Base-by-base conservation (phyloP, 352 stramenopile species). In the Phytophthora ramorum region DNA sequence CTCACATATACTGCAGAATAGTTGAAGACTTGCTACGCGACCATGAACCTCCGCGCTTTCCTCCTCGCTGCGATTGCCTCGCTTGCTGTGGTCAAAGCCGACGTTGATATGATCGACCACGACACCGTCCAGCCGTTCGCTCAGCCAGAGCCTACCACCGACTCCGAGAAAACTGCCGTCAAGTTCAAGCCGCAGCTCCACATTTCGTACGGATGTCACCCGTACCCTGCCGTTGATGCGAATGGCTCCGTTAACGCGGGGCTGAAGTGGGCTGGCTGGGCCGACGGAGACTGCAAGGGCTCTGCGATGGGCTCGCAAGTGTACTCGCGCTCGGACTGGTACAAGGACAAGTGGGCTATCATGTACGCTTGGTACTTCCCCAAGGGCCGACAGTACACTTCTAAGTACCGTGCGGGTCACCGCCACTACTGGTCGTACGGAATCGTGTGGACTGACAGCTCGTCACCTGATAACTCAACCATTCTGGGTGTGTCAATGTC, bases 281-380 rank as follows among this genome's bases (percentile, higher is more conserved):
- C 52, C 8, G 64, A 66, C 28, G 69, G 53, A 10, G 43, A 64
- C 2, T 75, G 67, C 62, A 68, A 58, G 34, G 56, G 52, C 6
- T 59, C 68, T 43, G 22, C 4, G 4, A 41, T 58, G 38, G 68
- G 68, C 9, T 66, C 68, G 1, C 56, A 76, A 34, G 52, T 76
- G 20, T 76, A 76, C 56, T 64, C 61, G 5, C 66, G 66, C 4
- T 58, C 66, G 2, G 38, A 30, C 7, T 58, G 32, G 44, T 75
- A 64, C 63, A 58, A 72, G 20, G 68, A 51, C 32, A 60, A 62
- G 3, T 76, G 56, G 55, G 73, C 60, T 17, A 63, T 68, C 48
- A 60, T 66, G 58, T 66, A 66, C 28, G 40, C 40, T 16, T 66
- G 58, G 58, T 66, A 62, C 34, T 61, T 67, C 50, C 59, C 59